Conservation (phyloP, 768 basidiomycete genomes). For the Leucogyrophana mollusca region DNA sequence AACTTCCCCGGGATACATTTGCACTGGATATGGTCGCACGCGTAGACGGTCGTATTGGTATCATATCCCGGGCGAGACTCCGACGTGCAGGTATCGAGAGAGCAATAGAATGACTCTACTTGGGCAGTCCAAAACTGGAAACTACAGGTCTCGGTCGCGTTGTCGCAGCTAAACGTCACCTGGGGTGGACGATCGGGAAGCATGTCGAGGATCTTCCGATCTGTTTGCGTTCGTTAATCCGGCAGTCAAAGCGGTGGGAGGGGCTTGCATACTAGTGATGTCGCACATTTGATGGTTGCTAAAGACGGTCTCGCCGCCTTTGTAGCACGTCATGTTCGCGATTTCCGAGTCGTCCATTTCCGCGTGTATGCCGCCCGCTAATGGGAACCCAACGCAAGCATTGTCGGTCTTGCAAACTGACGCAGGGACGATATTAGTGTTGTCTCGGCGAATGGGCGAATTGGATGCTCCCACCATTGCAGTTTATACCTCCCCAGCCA, state of each 20-base stretch:
- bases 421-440: neutral
- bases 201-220: slow-evolving; percentile 92
- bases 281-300: slow-evolving; percentile 98
- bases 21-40: slow-evolving; percentile 84
- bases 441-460: neutral
- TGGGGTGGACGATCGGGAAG: slow-evolving; percentile 90
- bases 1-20: slow-evolving; percentile 92
- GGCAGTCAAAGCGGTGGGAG: no score
- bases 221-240: no score
- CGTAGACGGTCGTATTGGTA: slow-evolving; percentile 71
- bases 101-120: slow-evolving; percentile 95
- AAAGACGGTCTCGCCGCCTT: slow-evolving; percentile 89
- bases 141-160: slow-evolving; percentile 59
- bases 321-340: slow-evolving; percentile 90
- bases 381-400: slow-evolving; percentile 78
- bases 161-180: slow-evolving; percentile 93
- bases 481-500: slow-evolving; percentile 96
- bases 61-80: slow-evolving; percentile 49
- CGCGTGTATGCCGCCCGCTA: slow-evolving; percentile 42
- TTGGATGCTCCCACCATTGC: slow-evolving; percentile 77
- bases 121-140: slow-evolving; percentile 99
- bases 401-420: slow-evolving; percentile 84
- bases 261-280: slow-evolving; percentile 77
- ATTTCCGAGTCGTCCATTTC: slow-evolving; percentile 39
- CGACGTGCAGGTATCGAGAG: slow-evolving; percentile 68